Evolutionary conservation across 176 grass and related monocot genomes (phyloP).

Genomic region (Hordeum vulgare): DNA sequence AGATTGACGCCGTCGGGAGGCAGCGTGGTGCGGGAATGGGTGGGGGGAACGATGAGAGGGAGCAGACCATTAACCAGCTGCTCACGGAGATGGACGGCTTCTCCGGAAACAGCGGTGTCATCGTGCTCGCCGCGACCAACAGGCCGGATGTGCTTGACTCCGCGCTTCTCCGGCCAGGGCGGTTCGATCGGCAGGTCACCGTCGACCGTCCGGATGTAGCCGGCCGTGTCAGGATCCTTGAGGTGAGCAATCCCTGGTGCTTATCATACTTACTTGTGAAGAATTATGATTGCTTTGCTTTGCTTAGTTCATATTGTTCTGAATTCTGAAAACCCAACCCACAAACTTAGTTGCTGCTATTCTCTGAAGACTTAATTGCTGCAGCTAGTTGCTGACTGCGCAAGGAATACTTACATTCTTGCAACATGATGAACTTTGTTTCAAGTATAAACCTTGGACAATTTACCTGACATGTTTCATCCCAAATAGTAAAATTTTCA

Average conservation of each 20-base stretch:
- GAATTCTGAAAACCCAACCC: neutral
- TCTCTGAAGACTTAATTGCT: neutral
- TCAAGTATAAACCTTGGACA: neutral
- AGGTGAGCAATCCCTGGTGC: conserved; percentile 15
- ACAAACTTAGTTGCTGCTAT: neutral
- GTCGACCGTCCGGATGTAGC: conserved; percentile 94
- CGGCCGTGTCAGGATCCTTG: conserved; percentile 78
- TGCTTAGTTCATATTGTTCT: neutral
- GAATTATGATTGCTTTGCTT: neutral
- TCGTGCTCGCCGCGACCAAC: conserved; percentile 88
- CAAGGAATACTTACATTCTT: neutral
- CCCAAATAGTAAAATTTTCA: neutral
- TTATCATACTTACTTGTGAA: neutral
- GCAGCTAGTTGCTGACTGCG: neutral
- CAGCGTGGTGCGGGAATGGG: conserved; percentile 90
- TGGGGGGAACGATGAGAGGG: conserved; percentile 92
- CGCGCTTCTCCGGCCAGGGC: conserved; percentile 59
- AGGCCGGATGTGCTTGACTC: conserved; percentile 79
- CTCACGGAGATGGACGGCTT: conserved; percentile 99
- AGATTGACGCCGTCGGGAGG: conserved; percentile 87
- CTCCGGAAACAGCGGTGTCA: conserved; percentile 86
- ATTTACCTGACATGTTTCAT: neutral
- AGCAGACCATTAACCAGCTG: conserved; percentile 98
- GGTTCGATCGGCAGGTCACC: conserved; percentile 93
- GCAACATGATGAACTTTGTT: neutral